Conservation (phyloP, 202 grass and related monocot genomes). For the Sporobolus alterniflorus region DNA sequence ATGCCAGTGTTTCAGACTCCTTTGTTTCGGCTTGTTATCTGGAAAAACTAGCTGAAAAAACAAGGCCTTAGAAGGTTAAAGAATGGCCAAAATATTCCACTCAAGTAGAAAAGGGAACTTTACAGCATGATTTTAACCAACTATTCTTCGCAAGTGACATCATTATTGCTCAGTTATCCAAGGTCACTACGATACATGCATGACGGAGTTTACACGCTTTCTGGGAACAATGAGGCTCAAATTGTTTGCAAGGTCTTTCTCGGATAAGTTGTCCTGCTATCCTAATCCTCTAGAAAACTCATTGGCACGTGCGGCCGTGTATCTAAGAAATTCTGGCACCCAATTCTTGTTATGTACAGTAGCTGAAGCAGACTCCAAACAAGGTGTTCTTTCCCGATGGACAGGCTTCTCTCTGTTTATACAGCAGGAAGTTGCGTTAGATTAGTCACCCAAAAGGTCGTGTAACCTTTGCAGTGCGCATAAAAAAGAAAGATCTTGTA, state of each 20-base stretch:
- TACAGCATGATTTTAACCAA: background rate
- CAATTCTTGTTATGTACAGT: slow-evolving; percentile 25
- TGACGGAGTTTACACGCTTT: too few species aligned
- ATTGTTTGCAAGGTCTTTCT: background rate
- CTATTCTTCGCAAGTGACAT: background rate
- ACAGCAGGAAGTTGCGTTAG: slow-evolving; percentile 9
- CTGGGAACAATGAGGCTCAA: background rate
- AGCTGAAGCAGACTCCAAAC: background rate
- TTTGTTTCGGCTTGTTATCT: too few species aligned
- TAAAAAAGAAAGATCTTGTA: too few species aligned
- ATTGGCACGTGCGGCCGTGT: background rate
- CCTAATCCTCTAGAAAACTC: slow-evolving; percentile 7
- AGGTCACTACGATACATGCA: background rate
- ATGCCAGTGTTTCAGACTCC: too few species aligned
- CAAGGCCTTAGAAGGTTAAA: too few species aligned
- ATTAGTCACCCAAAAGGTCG: background rate
- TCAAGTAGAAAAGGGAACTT: too few species aligned
- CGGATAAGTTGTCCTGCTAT: background rate
- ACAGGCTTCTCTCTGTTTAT: background rate
- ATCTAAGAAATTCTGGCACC: slow-evolving; percentile 19
- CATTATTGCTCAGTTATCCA: background rate
- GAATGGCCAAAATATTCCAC: too few species aligned
- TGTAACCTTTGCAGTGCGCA: background rate
- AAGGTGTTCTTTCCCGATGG: background rate
- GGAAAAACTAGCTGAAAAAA: too few species aligned